Evolutionary conservation across 257 asterid genomes (phyloP).

Genomic region (Mitragyna speciosa): DNA sequence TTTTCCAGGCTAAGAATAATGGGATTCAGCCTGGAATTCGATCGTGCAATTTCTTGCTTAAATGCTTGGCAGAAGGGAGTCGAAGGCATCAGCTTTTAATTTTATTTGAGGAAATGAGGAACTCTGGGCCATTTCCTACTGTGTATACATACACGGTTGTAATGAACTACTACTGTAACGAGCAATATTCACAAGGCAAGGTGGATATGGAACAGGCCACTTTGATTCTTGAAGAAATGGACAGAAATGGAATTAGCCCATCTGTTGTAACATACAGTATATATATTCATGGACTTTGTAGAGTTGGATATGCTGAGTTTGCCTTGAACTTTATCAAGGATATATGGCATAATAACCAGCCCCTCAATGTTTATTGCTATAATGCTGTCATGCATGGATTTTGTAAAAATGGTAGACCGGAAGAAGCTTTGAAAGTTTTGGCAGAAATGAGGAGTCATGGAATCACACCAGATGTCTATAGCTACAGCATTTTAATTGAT

Average conservation of each 20-base stretch:
- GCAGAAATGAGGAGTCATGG: conserved; percentile 47
- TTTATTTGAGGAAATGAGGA: conserved; percentile 49
- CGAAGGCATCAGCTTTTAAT: conserved; percentile 27
- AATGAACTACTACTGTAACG: conserved; percentile 48
- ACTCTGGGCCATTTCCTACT: conserved; percentile 54
- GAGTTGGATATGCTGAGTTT: conserved; percentile 39
- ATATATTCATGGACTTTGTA: conserved; percentile 56
- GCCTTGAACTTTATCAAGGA: conserved; percentile 43
- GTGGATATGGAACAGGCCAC: conserved; percentile 44
- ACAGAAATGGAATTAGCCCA: conserved; percentile 38
- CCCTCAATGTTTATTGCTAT: conserved; percentile 54
- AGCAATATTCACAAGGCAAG: conserved; percentile 20
- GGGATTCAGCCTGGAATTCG: conserved; percentile 44
- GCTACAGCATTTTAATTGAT: conserved; percentile 56
- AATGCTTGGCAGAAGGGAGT: conserved; percentile 49
- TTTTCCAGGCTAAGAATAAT: conserved; percentile 36
- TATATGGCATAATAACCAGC: conserved; percentile 32
- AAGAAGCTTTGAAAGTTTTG: conserved; percentile 41
- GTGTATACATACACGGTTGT: conserved; percentile 54
- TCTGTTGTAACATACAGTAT: conserved; percentile 51
- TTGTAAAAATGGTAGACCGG: conserved; percentile 36
- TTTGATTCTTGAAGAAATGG: conserved; percentile 50
- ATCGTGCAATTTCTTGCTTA: conserved; percentile 63
- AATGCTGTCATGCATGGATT: conserved; percentile 52
- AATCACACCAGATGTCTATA: conserved; percentile 49